Conservation (phyloP, 768 basidiomycete genomes). For the Leccinellum luteum region DNA sequence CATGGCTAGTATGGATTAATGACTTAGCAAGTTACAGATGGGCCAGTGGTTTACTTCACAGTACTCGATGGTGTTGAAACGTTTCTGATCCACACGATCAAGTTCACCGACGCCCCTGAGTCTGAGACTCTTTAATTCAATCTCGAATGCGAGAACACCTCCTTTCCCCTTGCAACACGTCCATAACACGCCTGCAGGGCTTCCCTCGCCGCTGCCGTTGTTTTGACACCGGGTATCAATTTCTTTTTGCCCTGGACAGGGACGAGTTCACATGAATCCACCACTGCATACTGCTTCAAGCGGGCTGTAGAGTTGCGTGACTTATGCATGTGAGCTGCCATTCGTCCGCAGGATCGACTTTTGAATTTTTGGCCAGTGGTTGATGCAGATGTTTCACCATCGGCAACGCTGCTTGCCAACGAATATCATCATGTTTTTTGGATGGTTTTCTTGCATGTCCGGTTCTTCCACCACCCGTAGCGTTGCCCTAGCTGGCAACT, state of each 20-base stretch:
- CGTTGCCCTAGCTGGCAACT: background rate
- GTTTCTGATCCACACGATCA: slow-evolving; percentile 24
- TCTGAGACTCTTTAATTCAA: slow-evolving; percentile 21
- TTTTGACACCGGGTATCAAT: slow-evolving; percentile 9
- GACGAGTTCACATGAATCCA: slow-evolving; percentile 1
- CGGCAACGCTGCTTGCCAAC: background rate
- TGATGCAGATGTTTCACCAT: slow-evolving; percentile 1
- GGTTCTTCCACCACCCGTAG: background rate
- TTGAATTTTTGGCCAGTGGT: background rate
- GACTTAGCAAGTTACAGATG: slow-evolving; percentile 6
- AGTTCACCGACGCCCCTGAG: slow-evolving; percentile 18
- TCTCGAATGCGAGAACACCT: slow-evolving; percentile 22
- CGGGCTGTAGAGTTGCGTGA: background rate
- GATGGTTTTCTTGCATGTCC: background rate
- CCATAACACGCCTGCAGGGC: slow-evolving; percentile 10
- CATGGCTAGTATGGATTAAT: background rate
- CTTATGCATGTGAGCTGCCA: slow-evolving; percentile 4
- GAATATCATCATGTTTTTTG: background rate
- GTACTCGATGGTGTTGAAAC: slow-evolving; percentile 16
- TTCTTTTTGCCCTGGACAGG: slow-evolving; percentile 1
- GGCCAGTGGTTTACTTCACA: slow-evolving; percentile 11
- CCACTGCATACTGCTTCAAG: slow-evolving; percentile 9
- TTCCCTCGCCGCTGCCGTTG: slow-evolving; percentile 1
- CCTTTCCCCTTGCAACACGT: slow-evolving; percentile 18
- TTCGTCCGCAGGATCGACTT: slow-evolving; percentile 3